Base-by-base conservation (phyloP, 306 rosid genomes). In the Castanea mollissima region DNA sequence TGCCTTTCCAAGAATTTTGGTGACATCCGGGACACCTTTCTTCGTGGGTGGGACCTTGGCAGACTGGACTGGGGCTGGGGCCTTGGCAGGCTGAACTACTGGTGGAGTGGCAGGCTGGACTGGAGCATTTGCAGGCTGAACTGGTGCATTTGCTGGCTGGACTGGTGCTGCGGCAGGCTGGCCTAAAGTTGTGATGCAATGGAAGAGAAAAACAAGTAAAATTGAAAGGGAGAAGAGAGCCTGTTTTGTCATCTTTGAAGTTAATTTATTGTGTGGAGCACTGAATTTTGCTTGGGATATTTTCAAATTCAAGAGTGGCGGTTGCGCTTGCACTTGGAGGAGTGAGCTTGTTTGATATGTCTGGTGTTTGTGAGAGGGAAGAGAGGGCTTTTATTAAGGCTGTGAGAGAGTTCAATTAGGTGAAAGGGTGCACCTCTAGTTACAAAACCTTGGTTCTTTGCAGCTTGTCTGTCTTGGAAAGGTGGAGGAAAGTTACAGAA, bases 1-100 rank as follows among this genome's bases (percentile, higher is more conserved):
- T 15, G 85, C 76, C 6, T 85, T 85, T 55, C 81, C 88, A 11
- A 85, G 83, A 69, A 85, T 78, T 51, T 78, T 81, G 41, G 75
- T 69, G 52, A 81, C 74, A 65, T 81, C 74, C 18, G 84, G 68
- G 11, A 83, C 78, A 44, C 49, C 49, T 44, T 44, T 44, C 12
- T 44, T 44, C 0, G 12, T 10, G 0, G 49, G 49, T 0, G 49
- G 49, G 12, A 44, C 49, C 12, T 44, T 44, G 49, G 49, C 49
- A 10, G 13, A 44, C 12, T 44, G 49, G 49, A 10, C 49, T 44
- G 49, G 49, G 49, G 49, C 49, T 6, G 49, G 49, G 49, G 49
- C 49, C 49, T 44, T 44, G 9, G 49, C 49, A 6, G 49, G 49
- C 12, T 44, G 49, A 10, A 44, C 49, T 44, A 8, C 49, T 44